These are phyloP conservation scores for Boletellus deceptivus DNA, from an alignment of 1,284 basidiomycete genomes.

Conservation along the genomic window DNA sequence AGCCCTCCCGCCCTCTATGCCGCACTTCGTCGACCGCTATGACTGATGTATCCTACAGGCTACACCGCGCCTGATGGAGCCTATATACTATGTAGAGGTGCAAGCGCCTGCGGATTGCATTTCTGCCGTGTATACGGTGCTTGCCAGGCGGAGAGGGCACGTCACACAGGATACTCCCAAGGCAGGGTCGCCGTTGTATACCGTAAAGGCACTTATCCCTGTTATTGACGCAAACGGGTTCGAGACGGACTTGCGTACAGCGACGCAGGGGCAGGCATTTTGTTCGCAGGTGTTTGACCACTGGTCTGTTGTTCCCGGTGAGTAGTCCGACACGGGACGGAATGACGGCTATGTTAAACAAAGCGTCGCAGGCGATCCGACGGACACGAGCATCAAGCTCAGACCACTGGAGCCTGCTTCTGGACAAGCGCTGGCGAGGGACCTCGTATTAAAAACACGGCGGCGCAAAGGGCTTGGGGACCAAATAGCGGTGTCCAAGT, in stretches of 20 bases:
- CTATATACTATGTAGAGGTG: conserved; percentile 97
- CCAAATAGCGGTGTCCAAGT: conserved; percentile 92
- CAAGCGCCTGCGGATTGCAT: conserved; percentile 98
- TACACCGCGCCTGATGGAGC: conserved; percentile 91
- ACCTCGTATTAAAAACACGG: conserved; percentile 94
- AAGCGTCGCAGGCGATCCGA: conserved; percentile 75
- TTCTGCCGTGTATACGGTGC: conserved; percentile 95
- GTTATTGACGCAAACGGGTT: conserved; percentile 99
- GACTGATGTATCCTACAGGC: conserved; percentile 49
- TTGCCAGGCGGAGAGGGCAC: conserved; percentile 94
- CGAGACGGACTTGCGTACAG: conserved; percentile 95
- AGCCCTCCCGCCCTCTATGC: conserved; percentile 20
- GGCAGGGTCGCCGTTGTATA: conserved; percentile 95
- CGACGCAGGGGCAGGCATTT: conserved; percentile 97
- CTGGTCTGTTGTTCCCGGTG: conserved; percentile 96
- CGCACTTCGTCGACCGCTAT: conserved; percentile 2
- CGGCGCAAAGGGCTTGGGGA: conserved; percentile 93
- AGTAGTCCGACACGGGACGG: conserved; percentile 22
- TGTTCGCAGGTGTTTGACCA: conserved; percentile 96
- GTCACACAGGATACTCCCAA: conserved; percentile 98
- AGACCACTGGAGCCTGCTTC: conserved; percentile 96
- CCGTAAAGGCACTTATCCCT: conserved; percentile 95
- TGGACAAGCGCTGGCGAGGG: conserved; percentile 87
- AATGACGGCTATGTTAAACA: conserved; percentile 11
- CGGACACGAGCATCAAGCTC: conserved; percentile 92